Base-by-base conservation (phyloP, 2,329 filamentous ascomycete genomes). In the Nemania sp. region DNA sequence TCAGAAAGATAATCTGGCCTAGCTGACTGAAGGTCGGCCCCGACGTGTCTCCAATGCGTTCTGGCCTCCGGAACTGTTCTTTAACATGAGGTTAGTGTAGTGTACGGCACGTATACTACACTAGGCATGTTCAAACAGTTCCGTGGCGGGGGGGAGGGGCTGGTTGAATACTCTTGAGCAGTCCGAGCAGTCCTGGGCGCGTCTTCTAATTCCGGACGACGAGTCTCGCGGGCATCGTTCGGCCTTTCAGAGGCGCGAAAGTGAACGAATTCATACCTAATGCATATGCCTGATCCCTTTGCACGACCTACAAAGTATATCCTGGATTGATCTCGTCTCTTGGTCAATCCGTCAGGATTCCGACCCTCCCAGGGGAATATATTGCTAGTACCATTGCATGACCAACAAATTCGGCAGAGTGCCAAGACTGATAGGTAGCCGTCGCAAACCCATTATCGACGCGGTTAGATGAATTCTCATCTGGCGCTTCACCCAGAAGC, bases 171-270 rank as follows among this genome's bases (percentile, higher is more conserved):
- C 37, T 45, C 46, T 53, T 53, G 43, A 49, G 41, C 49, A 44
- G 49, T 40, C 48, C 36, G n/a, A n/a, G n/a, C n/a, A n/a, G n/a
- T n/a, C n/a, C 41, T 47, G 39, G 39, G 23, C 41, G 5, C 20
- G 19, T 48, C 39, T 48, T 49, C 46, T 45, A 17, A 50, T 47
- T 44, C 46, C 17, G 48, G 43, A 43, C 36, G 37, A 44, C 24
- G 24, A 36, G 54, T 55, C 52, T 49, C 52, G 48, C 57, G 60
- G 61, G 55, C 59, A 61, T 61, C 58, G 23, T n/a, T 51, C 40
- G 49, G 49, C 26, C 39, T 51, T 19, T 24, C 20, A 14, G 23
- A 50, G 30, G 36, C 19, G 20, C 17, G 44, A 34, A 40, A 17
- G 7, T 26, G 14, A 28, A 33, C 28, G 24, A 28, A 31, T 26